Base-by-base conservation (phyloP, 2,329 filamentous ascomycete species). In the Tolypocladium guangdongense region DNA sequence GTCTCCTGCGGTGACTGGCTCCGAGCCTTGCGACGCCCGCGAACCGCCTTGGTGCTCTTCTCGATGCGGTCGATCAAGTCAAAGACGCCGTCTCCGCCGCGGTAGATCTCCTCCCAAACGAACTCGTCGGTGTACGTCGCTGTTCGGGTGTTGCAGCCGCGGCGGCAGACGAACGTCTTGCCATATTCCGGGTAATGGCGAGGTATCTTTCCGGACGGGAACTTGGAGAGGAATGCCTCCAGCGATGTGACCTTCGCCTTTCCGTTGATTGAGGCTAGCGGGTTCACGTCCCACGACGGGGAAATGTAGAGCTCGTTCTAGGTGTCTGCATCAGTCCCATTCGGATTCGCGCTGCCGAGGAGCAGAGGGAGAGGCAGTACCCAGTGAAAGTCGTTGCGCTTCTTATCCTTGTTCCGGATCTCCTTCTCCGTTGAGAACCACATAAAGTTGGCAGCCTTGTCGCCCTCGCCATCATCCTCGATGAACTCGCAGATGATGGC, bases 341-440 rank as follows among this genome's bases (percentile, higher is more conserved):
- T 14, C 43, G 4, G 27, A 7, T 11, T 12, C 36, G 27, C 8
- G 4, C 20, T 11, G 51, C 50, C 30, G 49, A 52, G 16, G 24
- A 52, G n/a, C 16, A 24, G 12, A 27, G 39, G 27, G 4, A 11
- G 14, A 4, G 2, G 16, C 4, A 14, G 35, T 73, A 87, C 83
- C 64, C 81, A 81, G 51, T 95, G 68, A 55, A 82, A 89, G 69
- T 99, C 93, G 14, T 75, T 78, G 63, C 90, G 78, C 72, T 93
- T 95, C 71, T 88, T 92, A 54, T 83, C 80, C 65, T 85, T 87
- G 62, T 88, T 93, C 32, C 86, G 82, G 56, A 96, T 89, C 70
- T 97, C 92, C 63, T 87, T 88, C 62, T 95, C 88, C 0, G 88
- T 90, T 0, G 88, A 90, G 66, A 99, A 96, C 93, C 93, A 99